Evolutionary conservation across 768 basidiomycete species (phyloP).

Genomic region (Tremella yokohamensis): DNA sequence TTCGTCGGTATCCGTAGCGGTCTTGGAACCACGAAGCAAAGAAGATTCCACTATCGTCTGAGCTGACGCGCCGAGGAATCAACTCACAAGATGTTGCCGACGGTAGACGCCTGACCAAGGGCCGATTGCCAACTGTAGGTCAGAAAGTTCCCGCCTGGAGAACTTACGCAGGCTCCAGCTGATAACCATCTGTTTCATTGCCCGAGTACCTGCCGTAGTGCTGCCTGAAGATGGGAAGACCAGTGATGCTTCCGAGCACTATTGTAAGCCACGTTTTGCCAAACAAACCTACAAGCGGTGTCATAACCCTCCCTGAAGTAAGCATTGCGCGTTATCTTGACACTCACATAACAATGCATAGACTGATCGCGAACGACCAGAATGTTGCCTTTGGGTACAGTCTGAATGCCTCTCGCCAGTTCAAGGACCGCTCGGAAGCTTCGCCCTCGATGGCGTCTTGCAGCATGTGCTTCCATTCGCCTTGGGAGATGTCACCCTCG

Average conservation of each 20-base stretch:
- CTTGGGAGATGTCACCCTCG: no score
- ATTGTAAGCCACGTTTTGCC: no score
- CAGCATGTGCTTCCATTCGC: no score
- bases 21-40: conserved; percentile 1
- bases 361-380: conserved; percentile 2
- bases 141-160: no score
- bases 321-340: background rate
- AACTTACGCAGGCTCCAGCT: no score
- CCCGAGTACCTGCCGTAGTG: conserved; percentile 14
- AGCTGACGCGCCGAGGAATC: background rate
- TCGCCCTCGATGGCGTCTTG: no score
- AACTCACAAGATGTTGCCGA: conserved; percentile 27
- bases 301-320: no score
- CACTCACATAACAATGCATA: conserved; percentile 36
- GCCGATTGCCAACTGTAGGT: conserved; percentile 41
- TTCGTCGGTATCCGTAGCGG: conserved; percentile 21
- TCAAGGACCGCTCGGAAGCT: background rate
- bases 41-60: no score
- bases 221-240: conserved; percentile 19
- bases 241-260: conserved; percentile 19
- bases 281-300: no score
- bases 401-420: background rate
- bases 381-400: background rate
- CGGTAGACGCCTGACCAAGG: conserved; percentile 32
- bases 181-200: no score